phyloP scores from a whole-genome alignment of 2,329 filamentous ascomycete species.

The Rhynchosporium secalis region DNA sequence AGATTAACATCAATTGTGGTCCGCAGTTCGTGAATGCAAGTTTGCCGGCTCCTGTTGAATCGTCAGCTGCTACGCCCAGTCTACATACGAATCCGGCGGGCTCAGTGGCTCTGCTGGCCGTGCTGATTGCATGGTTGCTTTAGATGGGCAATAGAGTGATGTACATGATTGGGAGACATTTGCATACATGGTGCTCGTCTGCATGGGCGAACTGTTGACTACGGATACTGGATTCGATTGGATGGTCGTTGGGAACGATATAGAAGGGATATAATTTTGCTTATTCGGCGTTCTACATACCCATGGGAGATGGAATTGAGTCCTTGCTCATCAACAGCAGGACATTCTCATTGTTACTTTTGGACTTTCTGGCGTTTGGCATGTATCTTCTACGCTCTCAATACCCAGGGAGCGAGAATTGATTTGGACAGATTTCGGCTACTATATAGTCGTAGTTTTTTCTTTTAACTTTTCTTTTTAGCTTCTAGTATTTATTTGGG shows the following conservation, averaged over 20 bases:
- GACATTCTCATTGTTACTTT: neutral
- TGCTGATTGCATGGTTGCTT: slow-evolving; percentile 28
- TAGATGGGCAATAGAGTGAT: neutral
- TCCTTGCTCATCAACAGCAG: neutral
- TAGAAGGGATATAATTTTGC: slow-evolving; percentile 9
- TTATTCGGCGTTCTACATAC: slow-evolving; percentile 14
- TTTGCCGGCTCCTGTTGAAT: slow-evolving; percentile 40
- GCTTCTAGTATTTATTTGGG: neutral
- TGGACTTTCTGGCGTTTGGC: slow-evolving; percentile 8
- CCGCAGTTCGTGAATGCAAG: slow-evolving; percentile 57
- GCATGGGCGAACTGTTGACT: slow-evolving; percentile 3
- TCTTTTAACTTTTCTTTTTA: neutral
- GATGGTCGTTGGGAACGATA: neutral
- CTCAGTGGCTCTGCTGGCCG: slow-evolving; percentile 24
- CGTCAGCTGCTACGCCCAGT: slow-evolving; percentile 1
- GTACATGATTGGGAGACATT: neutral
- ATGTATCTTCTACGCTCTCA: slow-evolving; percentile 28
- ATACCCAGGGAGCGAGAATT: slow-evolving; percentile 32
- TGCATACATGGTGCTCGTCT: neutral
- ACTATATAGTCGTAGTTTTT: neutral
- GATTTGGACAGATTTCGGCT: slow-evolving; percentile 9
- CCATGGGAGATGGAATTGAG: slow-evolving; percentile 2
- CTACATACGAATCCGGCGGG: slow-evolving; percentile 3
- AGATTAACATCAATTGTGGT: slow-evolving; percentile 69
- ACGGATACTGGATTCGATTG: neutral